These are phyloP conservation scores for Ganoderma lingzhi DNA, from an alignment of 1,284 basidiomycete species.

Conservation along the genomic window DNA sequence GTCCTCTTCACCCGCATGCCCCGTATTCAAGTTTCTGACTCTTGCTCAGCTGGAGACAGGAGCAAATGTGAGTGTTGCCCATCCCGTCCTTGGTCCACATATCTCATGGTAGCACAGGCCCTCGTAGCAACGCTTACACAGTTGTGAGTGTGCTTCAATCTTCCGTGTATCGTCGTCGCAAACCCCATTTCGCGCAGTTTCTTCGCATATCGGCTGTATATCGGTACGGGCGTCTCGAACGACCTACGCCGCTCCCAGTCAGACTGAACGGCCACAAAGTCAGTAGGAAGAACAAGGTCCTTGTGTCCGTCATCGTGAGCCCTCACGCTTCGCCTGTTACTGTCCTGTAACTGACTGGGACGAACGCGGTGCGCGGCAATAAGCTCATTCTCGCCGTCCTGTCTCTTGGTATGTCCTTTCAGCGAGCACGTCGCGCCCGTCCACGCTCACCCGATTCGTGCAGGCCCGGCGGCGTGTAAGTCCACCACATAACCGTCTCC, in stretches of 20 bases:
- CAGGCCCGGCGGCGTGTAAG: not conserved
- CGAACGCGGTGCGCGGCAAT: not conserved
- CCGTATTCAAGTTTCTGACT: not conserved
- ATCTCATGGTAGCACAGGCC: not conserved
- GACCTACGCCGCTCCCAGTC: not conserved
- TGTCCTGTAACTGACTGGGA: not conserved
- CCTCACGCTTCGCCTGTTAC: not conserved
- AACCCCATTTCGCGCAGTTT: not conserved
- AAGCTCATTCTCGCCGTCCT: not conserved
- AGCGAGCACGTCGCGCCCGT: not conserved
- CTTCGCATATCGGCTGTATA: not conserved
- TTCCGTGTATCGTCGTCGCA: not conserved
- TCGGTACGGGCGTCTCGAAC: not conserved
- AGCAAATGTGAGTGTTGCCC: not conserved
- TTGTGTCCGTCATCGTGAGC: not conserved
- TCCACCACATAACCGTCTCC: too few species aligned
- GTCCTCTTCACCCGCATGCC: too few species aligned
- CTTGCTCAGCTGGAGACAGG: not conserved
- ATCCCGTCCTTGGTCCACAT: not conserved
- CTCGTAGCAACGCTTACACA: not conserved
- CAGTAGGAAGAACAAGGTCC: not conserved
- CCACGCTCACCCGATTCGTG: not conserved
- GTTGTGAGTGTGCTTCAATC: not conserved
- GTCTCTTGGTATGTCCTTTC: not conserved
- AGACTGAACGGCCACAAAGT: not conserved